Percentiles rank a stretch among this genome's conserved stretches.
Evolutionary conservation across 2,329 filamentous ascomycete species (phyloP).

Genomic region (Sphaerulina vaccinii): DNA sequence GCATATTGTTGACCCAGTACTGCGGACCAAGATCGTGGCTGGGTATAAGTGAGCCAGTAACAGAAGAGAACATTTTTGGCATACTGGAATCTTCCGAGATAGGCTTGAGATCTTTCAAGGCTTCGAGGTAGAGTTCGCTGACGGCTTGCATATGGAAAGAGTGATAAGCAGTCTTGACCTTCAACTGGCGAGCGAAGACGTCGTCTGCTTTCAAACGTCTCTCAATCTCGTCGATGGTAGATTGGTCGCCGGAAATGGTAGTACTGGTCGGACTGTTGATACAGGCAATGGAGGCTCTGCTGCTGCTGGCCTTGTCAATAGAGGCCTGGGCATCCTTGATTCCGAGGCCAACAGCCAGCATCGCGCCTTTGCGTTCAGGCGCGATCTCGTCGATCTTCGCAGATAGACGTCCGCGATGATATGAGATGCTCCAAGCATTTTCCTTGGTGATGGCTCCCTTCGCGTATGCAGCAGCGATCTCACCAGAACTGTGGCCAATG

Average conservation of each 20-base stretch:
- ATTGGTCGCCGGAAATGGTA: constrained; percentile 47
- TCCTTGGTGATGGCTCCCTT: constrained; percentile 22
- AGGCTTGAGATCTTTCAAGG: neutral
- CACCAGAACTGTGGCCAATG: constrained; percentile 34
- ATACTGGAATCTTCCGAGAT: neutral
- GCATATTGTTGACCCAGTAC: constrained; percentile 14
- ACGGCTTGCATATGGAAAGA: constrained; percentile 37
- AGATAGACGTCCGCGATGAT: constrained; percentile 18
- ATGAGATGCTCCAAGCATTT: constrained; percentile 15
- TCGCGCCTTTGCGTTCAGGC: constrained; percentile 27
- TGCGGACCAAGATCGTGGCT: constrained; percentile 10
- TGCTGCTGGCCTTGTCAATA: constrained; percentile 1
- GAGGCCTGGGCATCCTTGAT: constrained; percentile 28
- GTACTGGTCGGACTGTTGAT: constrained; percentile 43
- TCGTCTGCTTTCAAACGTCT: constrained; percentile 5
- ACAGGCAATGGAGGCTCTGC: constrained; percentile 8
- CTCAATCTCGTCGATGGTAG: constrained; percentile 9
- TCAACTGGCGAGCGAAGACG: constrained; percentile 38
- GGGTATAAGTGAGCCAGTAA: neutral
- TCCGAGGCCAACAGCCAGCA: constrained; percentile 36
- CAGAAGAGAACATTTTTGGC: neutral
- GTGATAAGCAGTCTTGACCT: constrained; percentile 47
- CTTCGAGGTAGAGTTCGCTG: neutral
- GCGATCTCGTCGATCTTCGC: neutral
- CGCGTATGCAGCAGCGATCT: constrained; percentile 37